Conservation (phyloP, 768 basidiomycete species). For the Pleurotus ostreatus region DNA sequence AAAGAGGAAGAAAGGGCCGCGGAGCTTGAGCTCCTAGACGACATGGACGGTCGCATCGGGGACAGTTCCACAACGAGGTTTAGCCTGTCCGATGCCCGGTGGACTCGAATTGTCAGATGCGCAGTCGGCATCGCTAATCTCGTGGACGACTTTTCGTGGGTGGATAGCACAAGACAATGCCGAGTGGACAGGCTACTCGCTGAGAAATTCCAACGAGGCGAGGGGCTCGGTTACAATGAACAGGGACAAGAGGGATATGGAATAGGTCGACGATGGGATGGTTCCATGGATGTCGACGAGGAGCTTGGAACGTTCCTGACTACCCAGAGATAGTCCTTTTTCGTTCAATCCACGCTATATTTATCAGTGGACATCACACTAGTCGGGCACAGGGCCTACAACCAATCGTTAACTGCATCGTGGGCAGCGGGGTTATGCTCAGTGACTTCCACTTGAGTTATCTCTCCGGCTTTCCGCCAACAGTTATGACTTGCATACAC, state of each 20-base stretch:
- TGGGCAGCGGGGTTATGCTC: too few relatives aligned
- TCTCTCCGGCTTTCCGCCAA: background rate
- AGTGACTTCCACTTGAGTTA: too few relatives aligned
- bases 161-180: slow-evolving; percentile 57
- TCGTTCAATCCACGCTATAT: background rate
- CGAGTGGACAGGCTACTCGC: slow-evolving; percentile 58
- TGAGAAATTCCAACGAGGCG: slow-evolving; percentile 68
- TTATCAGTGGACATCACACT: background rate
- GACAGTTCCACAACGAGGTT: slow-evolving; percentile 63
- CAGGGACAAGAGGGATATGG: slow-evolving; percentile 66
- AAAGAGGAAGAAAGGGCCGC: slow-evolving; percentile 54
- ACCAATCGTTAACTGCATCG: too few relatives aligned
- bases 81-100: slow-evolving; percentile 37
- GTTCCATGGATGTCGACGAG: slow-evolving; percentile 72
- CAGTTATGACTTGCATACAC: background rate
- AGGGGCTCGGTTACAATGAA: slow-evolving; percentile 62
- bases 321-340: slow-evolving; percentile 1
- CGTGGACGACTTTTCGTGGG: slow-evolving; percentile 76
- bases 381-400: background rate
- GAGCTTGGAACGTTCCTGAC: slow-evolving; percentile 71
- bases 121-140: slow-evolving; percentile 61
- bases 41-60: slow-evolving; percentile 78
- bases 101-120: slow-evolving; percentile 71
- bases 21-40: slow-evolving; percentile 79
- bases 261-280: slow-evolving; percentile 58